Conservation (phyloP, 2,329 filamentous ascomycete genomes). For the Fusarium xylarioides region DNA sequence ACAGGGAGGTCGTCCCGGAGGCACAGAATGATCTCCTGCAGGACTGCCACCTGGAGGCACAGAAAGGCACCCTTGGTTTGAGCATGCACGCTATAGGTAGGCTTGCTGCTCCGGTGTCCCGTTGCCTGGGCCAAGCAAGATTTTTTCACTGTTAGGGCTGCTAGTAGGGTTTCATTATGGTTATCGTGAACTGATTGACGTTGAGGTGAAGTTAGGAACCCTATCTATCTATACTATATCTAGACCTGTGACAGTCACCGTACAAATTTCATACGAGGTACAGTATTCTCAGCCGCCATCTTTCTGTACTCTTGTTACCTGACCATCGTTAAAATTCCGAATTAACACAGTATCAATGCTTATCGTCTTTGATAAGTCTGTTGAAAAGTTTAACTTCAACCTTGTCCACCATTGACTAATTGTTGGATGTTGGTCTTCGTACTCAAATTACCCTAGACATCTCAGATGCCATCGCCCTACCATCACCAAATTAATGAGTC, state of each 20-base stretch:
- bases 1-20: slow-evolving; percentile 24
- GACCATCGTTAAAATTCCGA: not conserved
- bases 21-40: slow-evolving; percentile 38
- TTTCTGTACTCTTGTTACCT: not conserved
- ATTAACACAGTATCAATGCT: not conserved
- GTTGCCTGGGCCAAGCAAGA: slow-evolving; percentile 6
- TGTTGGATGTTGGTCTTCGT: not conserved
- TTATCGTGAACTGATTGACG: not conserved
- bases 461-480: not conserved
- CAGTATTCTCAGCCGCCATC: not conserved
- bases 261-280: not conserved
- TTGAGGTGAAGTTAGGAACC: not conserved
- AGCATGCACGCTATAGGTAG: slow-evolving; percentile 11
- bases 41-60: slow-evolving; percentile 8
- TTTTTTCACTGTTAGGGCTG: not conserved
- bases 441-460: slow-evolving; percentile 12
- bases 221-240: no score
- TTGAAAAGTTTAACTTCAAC: not conserved
- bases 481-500: not conserved
- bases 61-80: slow-evolving; percentile 21
- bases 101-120: slow-evolving; percentile 13
- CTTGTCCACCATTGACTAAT: not conserved
- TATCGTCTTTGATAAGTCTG: not conserved
- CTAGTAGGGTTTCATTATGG: not conserved
- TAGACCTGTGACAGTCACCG: no score